Conservation (phyloP, 148 eudicot species). For the Agrostemma githago region DNA sequence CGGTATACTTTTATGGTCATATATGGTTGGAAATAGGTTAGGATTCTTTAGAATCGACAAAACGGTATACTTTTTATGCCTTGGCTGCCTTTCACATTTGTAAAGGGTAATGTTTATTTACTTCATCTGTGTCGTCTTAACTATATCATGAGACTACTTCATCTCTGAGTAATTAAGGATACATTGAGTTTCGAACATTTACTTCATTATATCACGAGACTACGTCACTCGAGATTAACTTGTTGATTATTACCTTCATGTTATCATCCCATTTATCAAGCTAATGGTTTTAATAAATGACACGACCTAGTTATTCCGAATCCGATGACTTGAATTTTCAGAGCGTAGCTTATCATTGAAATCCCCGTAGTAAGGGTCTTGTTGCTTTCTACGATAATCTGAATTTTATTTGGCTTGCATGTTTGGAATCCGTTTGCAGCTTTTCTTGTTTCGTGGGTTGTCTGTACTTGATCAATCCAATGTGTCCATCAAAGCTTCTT, state of each 20-base stretch:
- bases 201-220: not conserved
- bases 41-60: not conserved
- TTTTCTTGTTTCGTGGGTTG: not conserved
- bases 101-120: not conserved
- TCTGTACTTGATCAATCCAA: not conserved
- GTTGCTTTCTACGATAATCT: not conserved
- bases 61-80: not conserved
- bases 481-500: not conserved
- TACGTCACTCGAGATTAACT: not conserved
- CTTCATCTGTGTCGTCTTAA: not conserved
- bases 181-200: not conserved
- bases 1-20: not conserved
- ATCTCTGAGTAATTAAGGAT: not conserved
- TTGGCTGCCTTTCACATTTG: not conserved
- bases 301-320: not conserved
- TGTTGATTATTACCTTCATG: not conserved
- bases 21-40: not conserved
- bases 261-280: not conserved
- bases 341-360: not conserved
- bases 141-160: no score
- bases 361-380: not conserved
- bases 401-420: not conserved
- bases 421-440: not conserved
- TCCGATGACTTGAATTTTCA: not conserved
- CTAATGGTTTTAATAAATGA: not conserved